Conservation (phyloP, 345 rosid genomes). For the Trapa incisa region DNA sequence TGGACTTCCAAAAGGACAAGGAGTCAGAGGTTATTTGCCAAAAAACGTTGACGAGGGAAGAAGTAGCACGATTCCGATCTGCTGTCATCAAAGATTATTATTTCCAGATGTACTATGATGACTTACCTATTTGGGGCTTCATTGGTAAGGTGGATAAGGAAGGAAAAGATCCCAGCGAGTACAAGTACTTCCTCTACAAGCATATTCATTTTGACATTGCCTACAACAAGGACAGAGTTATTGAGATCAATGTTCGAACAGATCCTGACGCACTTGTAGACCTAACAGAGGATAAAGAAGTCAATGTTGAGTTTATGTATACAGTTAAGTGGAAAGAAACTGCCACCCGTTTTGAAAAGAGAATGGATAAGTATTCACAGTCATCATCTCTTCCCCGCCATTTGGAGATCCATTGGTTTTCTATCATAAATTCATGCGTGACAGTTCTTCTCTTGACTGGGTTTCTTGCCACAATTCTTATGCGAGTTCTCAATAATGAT, state of each 20-base stretch:
- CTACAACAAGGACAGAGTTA: conserved; percentile 40
- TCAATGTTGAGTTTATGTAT: conserved; percentile 31
- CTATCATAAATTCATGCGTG: conserved; percentile 43
- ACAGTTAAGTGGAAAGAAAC: conserved; percentile 56
- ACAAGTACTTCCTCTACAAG: conserved; percentile 31
- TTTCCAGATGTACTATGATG: conserved; percentile 53
- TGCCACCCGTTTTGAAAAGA: conserved; percentile 30
- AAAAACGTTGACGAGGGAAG: conserved; percentile 22
- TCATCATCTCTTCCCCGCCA: conserved; percentile 45
- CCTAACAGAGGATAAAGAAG: conserved; percentile 37
- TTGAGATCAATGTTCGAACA: conserved; percentile 27
- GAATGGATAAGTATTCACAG: conserved; percentile 43
- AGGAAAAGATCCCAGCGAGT: conserved; percentile 33
- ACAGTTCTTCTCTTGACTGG: conserved; percentile 53
- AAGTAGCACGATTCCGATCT: conserved; percentile 25
- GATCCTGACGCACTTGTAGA: conserved; percentile 31
- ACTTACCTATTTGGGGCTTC: conserved; percentile 48
- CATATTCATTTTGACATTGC: conserved; percentile 33
- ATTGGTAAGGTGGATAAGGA: conserved; percentile 39
- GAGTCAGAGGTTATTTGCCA: conserved; percentile 27
- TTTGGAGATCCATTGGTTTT: conserved; percentile 51
- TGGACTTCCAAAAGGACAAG: conserved; percentile 31
- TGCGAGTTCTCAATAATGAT: conserved; percentile 52
- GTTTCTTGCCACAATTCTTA: conserved; percentile 46
- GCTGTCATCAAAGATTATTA: conserved; percentile 36